Evolutionary conservation across 169 alveolate genomes (phyloP), one percentile per base, ranked within the genome.

Genomic region (Theileria luwenshuni): DNA sequence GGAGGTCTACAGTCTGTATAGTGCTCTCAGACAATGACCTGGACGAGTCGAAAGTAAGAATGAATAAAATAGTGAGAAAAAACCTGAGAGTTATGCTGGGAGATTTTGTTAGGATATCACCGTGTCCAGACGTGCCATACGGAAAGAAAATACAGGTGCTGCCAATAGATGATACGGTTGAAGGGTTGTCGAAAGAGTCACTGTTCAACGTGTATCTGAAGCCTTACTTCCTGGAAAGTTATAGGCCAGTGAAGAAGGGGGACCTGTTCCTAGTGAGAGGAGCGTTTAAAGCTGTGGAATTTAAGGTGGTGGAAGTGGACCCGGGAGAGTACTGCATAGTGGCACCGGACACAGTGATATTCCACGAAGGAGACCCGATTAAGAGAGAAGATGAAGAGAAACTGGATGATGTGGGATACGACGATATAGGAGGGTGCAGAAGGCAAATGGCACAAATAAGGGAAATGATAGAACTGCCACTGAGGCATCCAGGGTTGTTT

Each of bases 371-470:
- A 25, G 99, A 98, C 70, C 99, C 99, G 30, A 95, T 98, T 32
- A 97, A 97, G 86, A 92, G 99, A 64, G 99, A 97, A 83, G 99
- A 98, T 61, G 99, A 98, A 90, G 99, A 98, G 85, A 93, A 96
- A 59, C 91, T 96, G 49, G 99, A 98, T 84, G 99, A 98, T 49
- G 98, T 97, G 19, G 99, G 99, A 10, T 98, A 98, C 84, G 99
- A 98, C 83, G 99, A 97, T 89, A 96, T 98, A 28, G 99, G 99
- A 48, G 99, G 99, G 13, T 98, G 99, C 93, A 94, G 99, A 87
- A 94, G 97, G 83, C 99, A 97, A 80, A 93, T 98, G 98, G 99
- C 99, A 19, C 97, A 95, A 80, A 97, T 98, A 33, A 96, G 99
- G 41, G 99, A 96, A 75, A 97, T 97, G 99, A 98, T 98, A 67